Conservation (phyloP, 2,329 filamentous ascomycete genomes). For the Clonostachys rosea region DNA sequence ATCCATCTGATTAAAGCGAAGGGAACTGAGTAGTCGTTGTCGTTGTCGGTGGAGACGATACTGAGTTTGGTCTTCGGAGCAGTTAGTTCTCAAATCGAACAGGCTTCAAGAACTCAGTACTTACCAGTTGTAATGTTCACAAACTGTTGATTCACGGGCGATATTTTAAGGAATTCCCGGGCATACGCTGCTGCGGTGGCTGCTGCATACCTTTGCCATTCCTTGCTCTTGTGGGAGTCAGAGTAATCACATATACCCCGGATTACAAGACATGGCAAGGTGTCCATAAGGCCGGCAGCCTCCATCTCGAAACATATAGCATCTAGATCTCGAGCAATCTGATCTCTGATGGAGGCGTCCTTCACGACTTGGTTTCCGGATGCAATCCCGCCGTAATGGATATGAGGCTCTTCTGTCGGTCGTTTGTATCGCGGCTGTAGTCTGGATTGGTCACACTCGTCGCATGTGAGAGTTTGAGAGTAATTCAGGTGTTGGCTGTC, state of each 20-base stretch:
- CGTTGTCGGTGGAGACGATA: too few species aligned
- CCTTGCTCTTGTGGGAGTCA: conserved; percentile 29
- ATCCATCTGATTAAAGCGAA: conserved; percentile 31
- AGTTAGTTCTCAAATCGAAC: background rate
- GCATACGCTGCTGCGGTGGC: conserved; percentile 18
- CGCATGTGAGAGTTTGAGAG: background rate
- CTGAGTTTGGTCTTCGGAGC: background rate
- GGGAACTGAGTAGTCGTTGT: too few species aligned
- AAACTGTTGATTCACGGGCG: background rate
- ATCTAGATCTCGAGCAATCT: conserved; percentile 2
- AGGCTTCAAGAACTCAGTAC: background rate
- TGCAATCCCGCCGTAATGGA: conserved; percentile 8
- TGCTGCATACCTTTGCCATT: conserved; percentile 27
- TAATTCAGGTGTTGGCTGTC: background rate
- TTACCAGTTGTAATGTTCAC: background rate
- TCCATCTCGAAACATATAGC: conserved; percentile 20
- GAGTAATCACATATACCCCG: conserved; percentile 30
- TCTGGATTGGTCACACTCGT: conserved; percentile 2
- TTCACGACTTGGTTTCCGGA: conserved; percentile 12
- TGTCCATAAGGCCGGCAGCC: conserved; percentile 14
- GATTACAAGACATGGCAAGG: conserved; percentile 21
- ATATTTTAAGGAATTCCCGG: conserved; percentile 1
- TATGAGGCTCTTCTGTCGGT: background rate
- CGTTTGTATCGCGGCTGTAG: conserved; percentile 1
- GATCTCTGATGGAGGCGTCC: conserved; percentile 11